Evolutionary conservation across 352 stramenopile genomes (phyloP).

Genomic region (Phytopythium boreale): DNA sequence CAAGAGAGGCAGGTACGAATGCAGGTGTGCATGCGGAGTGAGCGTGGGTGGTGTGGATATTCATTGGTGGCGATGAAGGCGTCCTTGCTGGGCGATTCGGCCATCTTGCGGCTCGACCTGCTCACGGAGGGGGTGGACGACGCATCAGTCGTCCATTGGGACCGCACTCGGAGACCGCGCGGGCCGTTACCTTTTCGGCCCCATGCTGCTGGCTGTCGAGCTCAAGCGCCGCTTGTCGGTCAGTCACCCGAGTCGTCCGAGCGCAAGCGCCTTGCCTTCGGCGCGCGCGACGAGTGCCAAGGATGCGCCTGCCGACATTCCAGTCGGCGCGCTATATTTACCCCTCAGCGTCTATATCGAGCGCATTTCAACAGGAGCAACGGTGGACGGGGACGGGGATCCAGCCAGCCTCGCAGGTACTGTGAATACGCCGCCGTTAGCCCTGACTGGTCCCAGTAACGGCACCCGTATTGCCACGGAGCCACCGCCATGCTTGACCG

Average conservation of each 20-base stretch:
- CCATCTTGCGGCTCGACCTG: slow-evolving; percentile 24
- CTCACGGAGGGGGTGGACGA: no score
- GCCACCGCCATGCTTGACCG: no score
- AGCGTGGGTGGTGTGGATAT: slow-evolving; percentile 43
- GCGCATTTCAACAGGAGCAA: background rate
- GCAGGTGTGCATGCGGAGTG: background rate
- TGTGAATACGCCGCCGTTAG: no score
- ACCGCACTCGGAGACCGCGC: background rate
- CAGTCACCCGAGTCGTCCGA: no score
- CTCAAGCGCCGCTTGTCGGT: background rate
- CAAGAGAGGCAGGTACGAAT: background rate
- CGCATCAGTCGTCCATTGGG: background rate
- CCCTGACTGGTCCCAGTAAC: no score
- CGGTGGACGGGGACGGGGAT: no score
- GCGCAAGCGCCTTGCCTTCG: background rate
- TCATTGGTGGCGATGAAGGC: slow-evolving; percentile 67
- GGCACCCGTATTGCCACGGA: no score
- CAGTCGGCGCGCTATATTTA: background rate
- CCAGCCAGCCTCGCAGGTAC: no score
- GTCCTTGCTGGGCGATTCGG: slow-evolving; percentile 21
- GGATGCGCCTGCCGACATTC: background rate
- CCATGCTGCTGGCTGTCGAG: slow-evolving; percentile 19
- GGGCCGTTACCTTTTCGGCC: slow-evolving; percentile 33
- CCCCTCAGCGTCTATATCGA: background rate
- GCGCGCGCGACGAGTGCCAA: background rate